Conservation (phyloP, 2,329 filamentous ascomycete species). For the Hymenotorrendiella dingleyae region DNA sequence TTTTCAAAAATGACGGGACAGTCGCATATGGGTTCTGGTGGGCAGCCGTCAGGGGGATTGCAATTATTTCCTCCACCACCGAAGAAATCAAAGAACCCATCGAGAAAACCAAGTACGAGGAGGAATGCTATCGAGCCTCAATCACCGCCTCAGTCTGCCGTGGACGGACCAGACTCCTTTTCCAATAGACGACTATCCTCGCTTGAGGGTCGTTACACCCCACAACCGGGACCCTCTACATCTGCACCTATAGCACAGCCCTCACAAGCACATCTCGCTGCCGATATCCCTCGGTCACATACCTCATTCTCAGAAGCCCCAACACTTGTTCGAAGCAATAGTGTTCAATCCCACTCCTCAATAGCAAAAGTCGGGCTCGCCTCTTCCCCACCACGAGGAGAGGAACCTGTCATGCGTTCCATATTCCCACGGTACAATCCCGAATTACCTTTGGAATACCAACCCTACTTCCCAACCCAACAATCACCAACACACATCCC, state of each 20-base stretch:
- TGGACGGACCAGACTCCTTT: slow-evolving; percentile 22
- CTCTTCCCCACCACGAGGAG: slow-evolving; percentile 18
- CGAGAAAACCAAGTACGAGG: slow-evolving; percentile 25
- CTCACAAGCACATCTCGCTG: slow-evolving; percentile 21
- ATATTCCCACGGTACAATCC: slow-evolving; percentile 75
- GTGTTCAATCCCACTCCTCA: slow-evolving; percentile 47
- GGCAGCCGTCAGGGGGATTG: slow-evolving; percentile 23
- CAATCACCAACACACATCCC: slow-evolving; percentile 59
- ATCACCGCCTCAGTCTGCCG: slow-evolving; percentile 17
- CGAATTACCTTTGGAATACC: slow-evolving; percentile 57
- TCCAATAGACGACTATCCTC: slow-evolving; percentile 16
- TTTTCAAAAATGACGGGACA: too few species aligned
- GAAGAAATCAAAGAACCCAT: slow-evolving; percentile 23
- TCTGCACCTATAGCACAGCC: slow-evolving; percentile 20
- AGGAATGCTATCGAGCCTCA: slow-evolving; percentile 21
- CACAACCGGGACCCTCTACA: slow-evolving; percentile 7
- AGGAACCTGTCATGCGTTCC: slow-evolving; percentile 50
- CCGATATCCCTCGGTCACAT: slow-evolving; percentile 37
- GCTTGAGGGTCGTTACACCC: slow-evolving; percentile 10
- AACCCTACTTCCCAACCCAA: slow-evolving; percentile 65
- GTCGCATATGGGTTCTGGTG: slow-evolving; percentile 1
- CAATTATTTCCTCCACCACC: slow-evolving; percentile 30
- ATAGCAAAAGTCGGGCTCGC: slow-evolving; percentile 45
- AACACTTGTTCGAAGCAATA: slow-evolving; percentile 44
- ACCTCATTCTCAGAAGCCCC: slow-evolving; percentile 47